Percentiles rank a stretch among this genome's conserved stretches.
These are phyloP conservation scores for Rhododendron vialii DNA, from an alignment of 148 eudicot species.

Conservation along the genomic window DNA sequence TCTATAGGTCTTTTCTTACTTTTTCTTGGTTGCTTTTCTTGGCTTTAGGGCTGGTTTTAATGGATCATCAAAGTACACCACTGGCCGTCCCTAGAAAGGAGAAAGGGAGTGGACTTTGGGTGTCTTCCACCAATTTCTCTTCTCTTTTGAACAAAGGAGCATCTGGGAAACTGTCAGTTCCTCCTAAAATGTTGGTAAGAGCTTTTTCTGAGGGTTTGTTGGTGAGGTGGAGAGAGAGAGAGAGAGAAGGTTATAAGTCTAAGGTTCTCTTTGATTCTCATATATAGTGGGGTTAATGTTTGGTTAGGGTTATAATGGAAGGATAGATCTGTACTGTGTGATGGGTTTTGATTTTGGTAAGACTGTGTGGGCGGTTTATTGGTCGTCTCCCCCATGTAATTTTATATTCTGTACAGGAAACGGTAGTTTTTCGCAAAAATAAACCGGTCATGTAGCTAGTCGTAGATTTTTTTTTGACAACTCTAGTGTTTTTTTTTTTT, in stretches of 20 bases:
- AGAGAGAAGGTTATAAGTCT: not conserved
- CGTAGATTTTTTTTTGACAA: too few species aligned
- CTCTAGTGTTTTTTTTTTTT: too few species aligned
- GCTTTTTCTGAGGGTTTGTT: not conserved
- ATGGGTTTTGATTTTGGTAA: not conserved
- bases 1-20: not conserved
- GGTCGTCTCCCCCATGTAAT: not conserved
- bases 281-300: not conserved
- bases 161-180: not conserved
- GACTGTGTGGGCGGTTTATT: constrained; percentile 14
- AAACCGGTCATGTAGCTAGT: not conserved
- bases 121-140: constrained; percentile 4
- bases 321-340: constrained; percentile 5
- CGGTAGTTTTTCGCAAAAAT: not conserved
- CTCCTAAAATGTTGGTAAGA: not conserved
- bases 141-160: not conserved
- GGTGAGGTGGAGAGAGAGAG: not conserved
- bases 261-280: not conserved
- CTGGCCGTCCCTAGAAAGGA: constrained; percentile 5
- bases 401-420: not conserved
- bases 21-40: not conserved
- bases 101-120: constrained; percentile 18
- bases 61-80: constrained; percentile 9
- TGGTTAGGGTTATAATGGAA: constrained; percentile 16
- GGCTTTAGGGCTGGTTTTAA: not conserved